These are phyloP conservation scores for Aureobasidium sp. DNA, from an alignment of 2,329 filamentous ascomycete species.

Conservation along the genomic window DNA sequence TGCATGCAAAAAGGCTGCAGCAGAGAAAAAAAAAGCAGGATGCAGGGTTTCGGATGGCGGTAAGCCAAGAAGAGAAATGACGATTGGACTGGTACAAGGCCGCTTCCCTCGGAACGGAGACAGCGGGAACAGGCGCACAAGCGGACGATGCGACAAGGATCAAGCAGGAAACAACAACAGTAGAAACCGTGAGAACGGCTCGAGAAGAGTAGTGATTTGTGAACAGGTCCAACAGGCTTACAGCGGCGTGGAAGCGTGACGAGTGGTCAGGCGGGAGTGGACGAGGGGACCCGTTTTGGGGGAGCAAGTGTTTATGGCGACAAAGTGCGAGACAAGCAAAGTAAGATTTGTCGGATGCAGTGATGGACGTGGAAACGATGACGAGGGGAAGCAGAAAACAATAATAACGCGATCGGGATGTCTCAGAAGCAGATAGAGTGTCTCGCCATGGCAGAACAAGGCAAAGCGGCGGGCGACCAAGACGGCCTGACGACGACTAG, in stretches of 20 bases:
- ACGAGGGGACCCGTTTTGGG: neutral
- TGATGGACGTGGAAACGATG: neutral
- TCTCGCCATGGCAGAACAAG: constrained; percentile 14
- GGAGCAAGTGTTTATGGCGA: neutral
- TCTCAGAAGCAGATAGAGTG: constrained; percentile 15
- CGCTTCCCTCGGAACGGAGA: constrained; percentile 4
- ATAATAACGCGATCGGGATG: constrained; percentile 16
- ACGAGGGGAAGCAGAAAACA: neutral
- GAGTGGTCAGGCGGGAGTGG: neutral
- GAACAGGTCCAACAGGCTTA: neutral
- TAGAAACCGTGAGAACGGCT: neutral
- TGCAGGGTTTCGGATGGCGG: constrained; percentile 17
- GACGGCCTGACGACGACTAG: constrained; percentile 12
- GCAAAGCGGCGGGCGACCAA: constrained; percentile 4
- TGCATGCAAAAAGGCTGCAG: constrained; percentile 13
- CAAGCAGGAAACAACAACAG: constrained; percentile 1
- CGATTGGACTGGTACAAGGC: constrained; percentile 1
- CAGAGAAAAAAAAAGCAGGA: constrained; percentile 13
- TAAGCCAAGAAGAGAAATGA: constrained; percentile 14
- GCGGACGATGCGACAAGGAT: neutral
- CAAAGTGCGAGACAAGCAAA: constrained; percentile 15
- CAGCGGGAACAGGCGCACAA: constrained; percentile 8
- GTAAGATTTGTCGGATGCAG: constrained; percentile 9
- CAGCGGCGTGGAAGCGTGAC: constrained; percentile 4
- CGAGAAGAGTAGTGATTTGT: neutral